Percentiles rank a stretch among this genome's conserved stretches.
Evolutionary conservation across 148 eudicot species (phyloP).

Genomic region (Suaeda aralocaspica): DNA sequence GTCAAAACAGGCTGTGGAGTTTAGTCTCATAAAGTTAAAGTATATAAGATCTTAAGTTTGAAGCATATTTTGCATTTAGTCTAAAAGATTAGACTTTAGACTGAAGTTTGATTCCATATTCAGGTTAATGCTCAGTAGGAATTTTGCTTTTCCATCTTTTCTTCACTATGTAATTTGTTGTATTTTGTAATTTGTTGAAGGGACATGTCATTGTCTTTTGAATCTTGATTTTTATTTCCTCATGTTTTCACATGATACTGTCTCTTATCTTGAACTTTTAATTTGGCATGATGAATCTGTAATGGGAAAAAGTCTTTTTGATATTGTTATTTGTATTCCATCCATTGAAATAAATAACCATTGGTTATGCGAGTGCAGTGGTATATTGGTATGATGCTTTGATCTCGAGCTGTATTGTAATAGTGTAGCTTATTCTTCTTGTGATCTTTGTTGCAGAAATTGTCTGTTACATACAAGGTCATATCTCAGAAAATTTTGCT

Average conservation of each 20-base stretch:
- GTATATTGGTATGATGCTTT: background rate
- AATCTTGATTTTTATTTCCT: constrained; percentile 7
- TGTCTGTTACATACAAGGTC: constrained; percentile 1
- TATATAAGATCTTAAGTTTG: background rate
- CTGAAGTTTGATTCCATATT: background rate
- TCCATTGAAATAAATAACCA: background rate
- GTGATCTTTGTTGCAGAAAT: constrained; percentile 21
- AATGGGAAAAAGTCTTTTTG: background rate
- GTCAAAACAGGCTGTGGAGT: background rate
- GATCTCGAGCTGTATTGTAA: background rate
- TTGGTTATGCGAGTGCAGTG: background rate
- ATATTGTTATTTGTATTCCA: background rate
- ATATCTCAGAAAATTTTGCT: constrained; percentile 6
- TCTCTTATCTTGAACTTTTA: constrained; percentile 14
- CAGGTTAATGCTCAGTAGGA: background rate
- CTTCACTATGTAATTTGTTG: background rate
- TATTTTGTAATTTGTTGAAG: background rate
- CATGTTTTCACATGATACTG: constrained; percentile 15
- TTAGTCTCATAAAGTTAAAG: background rate
- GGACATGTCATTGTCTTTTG: constrained; percentile 8
- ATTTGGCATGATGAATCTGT: background rate
- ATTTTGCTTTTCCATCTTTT: constrained; percentile 8
- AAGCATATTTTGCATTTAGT: constrained; percentile 8
- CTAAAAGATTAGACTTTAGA: background rate
- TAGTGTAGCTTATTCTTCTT: background rate